phyloP scores from a whole-genome alignment of 345 rosid species.

The Isatis tinctoria region DNA sequence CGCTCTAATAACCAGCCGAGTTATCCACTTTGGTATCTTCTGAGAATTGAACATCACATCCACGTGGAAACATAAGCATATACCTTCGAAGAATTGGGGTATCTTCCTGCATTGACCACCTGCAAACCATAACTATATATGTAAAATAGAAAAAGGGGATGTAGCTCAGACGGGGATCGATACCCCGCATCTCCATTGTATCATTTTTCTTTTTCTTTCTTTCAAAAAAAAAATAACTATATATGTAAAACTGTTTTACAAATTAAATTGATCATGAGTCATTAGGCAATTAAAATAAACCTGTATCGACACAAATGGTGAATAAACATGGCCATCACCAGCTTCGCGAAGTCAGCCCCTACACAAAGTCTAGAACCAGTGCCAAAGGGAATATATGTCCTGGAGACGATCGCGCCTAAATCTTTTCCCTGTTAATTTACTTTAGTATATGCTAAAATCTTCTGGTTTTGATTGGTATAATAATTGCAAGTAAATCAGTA shows the following conservation, averaged over 20 bases:
- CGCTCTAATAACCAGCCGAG: neutral
- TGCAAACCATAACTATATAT: neutral
- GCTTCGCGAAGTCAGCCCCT: constrained; percentile 18
- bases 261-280: neutral
- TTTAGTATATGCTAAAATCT: no score
- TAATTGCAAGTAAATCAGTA: no score
- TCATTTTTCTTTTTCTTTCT: no score
- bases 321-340: neutral
- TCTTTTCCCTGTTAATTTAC: neutral
- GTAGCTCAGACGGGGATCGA: constrained; percentile 87
- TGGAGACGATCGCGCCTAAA: neutral
- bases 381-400: constrained; percentile 10
- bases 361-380: constrained; percentile 18
- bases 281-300: neutral
- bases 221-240: no score
- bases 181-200: constrained; percentile 74
- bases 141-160: no score
- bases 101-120: neutral
- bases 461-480: neutral
- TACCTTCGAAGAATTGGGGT: neutral
- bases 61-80: neutral
- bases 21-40: neutral
- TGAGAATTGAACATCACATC: neutral
- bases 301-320: constrained; percentile 21
- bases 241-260: neutral